Percentiles rank a stretch among this genome's conserved stretches.
phyloP scores from a whole-genome alignment of 257 asterid genomes.

The Ajuga chamaepitys region DNA sequence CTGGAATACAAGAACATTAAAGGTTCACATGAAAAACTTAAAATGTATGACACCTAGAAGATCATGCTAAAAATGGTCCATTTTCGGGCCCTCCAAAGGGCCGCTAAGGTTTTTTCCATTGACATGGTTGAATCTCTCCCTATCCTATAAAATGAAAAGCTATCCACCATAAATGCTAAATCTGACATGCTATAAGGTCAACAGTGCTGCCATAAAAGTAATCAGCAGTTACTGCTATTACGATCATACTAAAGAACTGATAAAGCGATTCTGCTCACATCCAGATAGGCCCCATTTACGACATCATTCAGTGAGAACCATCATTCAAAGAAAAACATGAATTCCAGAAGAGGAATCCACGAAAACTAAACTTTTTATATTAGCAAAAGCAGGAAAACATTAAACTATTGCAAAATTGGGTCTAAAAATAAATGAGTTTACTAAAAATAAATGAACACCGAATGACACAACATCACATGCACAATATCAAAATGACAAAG shows the following conservation, averaged over 20 bases:
- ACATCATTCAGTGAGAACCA: not conserved
- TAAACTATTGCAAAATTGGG: not conserved
- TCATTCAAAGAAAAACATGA: not conserved
- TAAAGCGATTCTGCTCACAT: not conserved
- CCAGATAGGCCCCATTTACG: not conserved
- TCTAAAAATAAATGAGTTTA: not conserved
- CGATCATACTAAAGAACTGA: not conserved
- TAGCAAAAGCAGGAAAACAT: not conserved
- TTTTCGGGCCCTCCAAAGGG: not conserved
- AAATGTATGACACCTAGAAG: not conserved
- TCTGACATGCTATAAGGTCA: not conserved
- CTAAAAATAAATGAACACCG: not conserved
- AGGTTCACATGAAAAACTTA: slow-evolving; percentile 1
- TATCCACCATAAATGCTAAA: slow-evolving; percentile 2
- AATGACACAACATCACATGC: not conserved
- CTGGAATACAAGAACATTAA: slow-evolving; percentile 33
- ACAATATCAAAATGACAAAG: not conserved
- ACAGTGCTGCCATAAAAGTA: not conserved
- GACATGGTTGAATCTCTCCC: not conserved
- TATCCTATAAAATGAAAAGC: not conserved
- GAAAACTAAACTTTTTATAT: not conserved
- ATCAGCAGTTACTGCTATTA: not conserved
- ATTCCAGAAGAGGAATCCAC: not conserved
- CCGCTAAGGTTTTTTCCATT: not conserved
- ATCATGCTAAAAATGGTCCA: not conserved